These are phyloP conservation scores for Orbilia oligospora DNA, from an alignment of 2,329 filamentous ascomycete genomes.

Conservation along the genomic window DNA sequence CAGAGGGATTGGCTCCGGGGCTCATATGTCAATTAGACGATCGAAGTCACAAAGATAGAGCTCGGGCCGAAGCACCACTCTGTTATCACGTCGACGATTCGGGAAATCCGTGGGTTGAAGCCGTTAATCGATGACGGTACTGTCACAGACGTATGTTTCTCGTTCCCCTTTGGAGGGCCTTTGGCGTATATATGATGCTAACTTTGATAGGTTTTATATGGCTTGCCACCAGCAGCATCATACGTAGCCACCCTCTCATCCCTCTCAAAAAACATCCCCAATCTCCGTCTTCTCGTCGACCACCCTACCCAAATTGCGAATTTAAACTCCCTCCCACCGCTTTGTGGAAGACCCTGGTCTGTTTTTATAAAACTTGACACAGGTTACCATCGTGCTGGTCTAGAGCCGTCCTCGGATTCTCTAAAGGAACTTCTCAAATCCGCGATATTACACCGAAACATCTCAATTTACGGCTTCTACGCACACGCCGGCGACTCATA, in stretches of 20 bases:
- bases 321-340: slow-evolving; percentile 65
- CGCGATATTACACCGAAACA: slow-evolving; percentile 62
- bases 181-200: slow-evolving; percentile 47
- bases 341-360: slow-evolving; percentile 70
- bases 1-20: slow-evolving; percentile 6
- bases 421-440: slow-evolving; percentile 64
- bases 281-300: slow-evolving; percentile 78
- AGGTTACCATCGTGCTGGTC: slow-evolving; percentile 79
- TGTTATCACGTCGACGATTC: slow-evolving; percentile 80
- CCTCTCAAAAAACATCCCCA: slow-evolving; percentile 73
- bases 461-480: slow-evolving; percentile 76
- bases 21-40: slow-evolving; percentile 71
- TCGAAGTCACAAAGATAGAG: slow-evolving; percentile 77
- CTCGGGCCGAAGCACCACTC: slow-evolving; percentile 75
- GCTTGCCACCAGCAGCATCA: slow-evolving; percentile 77
- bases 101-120: slow-evolving; percentile 78
- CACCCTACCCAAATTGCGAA: slow-evolving; percentile 74
- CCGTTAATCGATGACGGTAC: slow-evolving; percentile 75
- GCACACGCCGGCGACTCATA: slow-evolving; percentile 82
- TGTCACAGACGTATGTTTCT: slow-evolving; percentile 70
- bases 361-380: slow-evolving; percentile 83
- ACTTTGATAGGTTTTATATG: slow-evolving; percentile 75
- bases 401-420: slow-evolving; percentile 67
- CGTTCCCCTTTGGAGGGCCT: neutral
- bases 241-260: slow-evolving; percentile 74